Evolutionary conservation across 2,329 filamentous ascomycete species (phyloP), one percentile per base, ranked within the genome.

Genomic region (Aureobasidium sp.): DNA sequence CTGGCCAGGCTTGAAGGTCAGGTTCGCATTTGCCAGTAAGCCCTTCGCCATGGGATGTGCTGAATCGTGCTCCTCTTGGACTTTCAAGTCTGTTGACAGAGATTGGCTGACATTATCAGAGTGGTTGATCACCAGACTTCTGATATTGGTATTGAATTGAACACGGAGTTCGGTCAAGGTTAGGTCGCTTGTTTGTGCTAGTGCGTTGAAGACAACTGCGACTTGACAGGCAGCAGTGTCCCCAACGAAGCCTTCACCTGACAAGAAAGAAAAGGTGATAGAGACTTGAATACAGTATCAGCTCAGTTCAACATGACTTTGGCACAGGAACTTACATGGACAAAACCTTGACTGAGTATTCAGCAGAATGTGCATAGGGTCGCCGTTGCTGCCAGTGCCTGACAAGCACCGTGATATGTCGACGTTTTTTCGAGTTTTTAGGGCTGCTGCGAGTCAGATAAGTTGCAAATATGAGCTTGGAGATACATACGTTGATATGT

Each of bases 1-100:
- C 63, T 88, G 82, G 0, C 84, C 85, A 15, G 90, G 82, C 11
- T 74, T 72, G 45, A 96, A 74, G 0, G 79, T 84, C 59, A 96
- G 74, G 70, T 92, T 79, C 9, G 82, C 80, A 11, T 74, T 68
- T 0, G 87, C 87, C 40, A 74, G 71, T 57, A 86, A 74, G n/a
- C 74, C 72, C 31, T 71, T 61, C 9, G 60, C 60, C 46, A 57
- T 57, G 6, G 60, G 60, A 29, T 57, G 53, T 38, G 60, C 46
- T n/a, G 60, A 29, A 17, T 53, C 53, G 25, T 45, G 58, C 17
- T 62, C 55, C n/a, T 62, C 60, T 53, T 49, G 23, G 5, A 63
- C 35, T 4, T 31, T 45, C 35, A 61, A 37, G 5, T 54, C 23
- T 51, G 57, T 60, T 19, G 45, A 23, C 8, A 33, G 11, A 7